A percentile compares a stretch with the other conserved stretches of the same genome.
These are phyloP conservation scores for Urochloa ruziziensis DNA, from an alignment of 176 grass and related monocot genomes.

Conservation along the genomic window DNA sequence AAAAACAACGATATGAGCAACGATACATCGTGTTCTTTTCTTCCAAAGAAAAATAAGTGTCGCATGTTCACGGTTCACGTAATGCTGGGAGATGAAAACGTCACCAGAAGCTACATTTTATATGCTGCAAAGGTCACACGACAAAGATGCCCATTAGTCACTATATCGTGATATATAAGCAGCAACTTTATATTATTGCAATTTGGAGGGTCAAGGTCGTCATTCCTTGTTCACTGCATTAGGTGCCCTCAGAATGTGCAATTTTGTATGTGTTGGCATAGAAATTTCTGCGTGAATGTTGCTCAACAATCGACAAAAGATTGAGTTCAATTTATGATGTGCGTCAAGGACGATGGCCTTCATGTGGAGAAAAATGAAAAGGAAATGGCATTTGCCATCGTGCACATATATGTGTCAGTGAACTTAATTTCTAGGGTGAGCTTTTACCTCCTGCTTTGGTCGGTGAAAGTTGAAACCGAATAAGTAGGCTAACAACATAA, in stretches of 20 bases:
- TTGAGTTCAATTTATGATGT: too few species aligned
- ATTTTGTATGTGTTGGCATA: neutral
- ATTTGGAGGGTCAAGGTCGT: neutral
- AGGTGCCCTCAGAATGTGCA: neutral
- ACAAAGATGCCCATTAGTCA: neutral
- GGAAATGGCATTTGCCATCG: too few species aligned
- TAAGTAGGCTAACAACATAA: too few species aligned
- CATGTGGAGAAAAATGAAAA: too few species aligned
- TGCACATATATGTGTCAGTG: too few species aligned
- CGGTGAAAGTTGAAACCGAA: too few species aligned
- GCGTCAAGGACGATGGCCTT: too few species aligned
- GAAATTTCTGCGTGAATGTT: neutral
- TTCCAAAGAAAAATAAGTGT: neutral
- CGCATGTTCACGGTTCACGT: neutral
- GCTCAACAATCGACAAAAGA: neutral
- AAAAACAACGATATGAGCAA: too few species aligned
- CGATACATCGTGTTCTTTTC: neutral
- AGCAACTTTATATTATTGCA: neutral
- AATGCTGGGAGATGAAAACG: neutral
- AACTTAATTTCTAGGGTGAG: too few species aligned
- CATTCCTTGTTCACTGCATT: neutral
- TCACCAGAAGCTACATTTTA: neutral
- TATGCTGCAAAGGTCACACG: neutral
- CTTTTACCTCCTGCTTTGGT: too few species aligned
- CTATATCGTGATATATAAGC: neutral